phyloP scores from a whole-genome alignment of 1,284 basidiomycete genomes.

The Meira miltonrushii region DNA sequence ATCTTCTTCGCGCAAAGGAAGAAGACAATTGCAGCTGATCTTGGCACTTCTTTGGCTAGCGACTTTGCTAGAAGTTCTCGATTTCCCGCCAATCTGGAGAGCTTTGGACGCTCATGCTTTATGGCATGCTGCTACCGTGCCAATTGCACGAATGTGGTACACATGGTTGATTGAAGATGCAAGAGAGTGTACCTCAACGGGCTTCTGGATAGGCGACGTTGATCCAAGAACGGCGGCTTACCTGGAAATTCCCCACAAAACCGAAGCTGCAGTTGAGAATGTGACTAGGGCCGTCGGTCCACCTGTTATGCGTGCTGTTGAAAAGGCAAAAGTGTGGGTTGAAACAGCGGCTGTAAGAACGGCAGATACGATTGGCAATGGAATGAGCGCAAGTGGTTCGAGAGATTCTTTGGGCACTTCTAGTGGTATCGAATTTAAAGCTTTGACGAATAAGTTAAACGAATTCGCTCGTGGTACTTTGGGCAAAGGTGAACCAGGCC shows the following conservation, averaged over 20 bases:
- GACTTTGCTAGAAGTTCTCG: slow-evolving; percentile 79
- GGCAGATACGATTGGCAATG: slow-evolving; percentile 17
- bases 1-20: slow-evolving; percentile 51
- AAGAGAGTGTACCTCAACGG: slow-evolving; percentile 34
- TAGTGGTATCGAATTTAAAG: slow-evolving; percentile 34
- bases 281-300: not conserved
- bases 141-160: slow-evolving; percentile 75
- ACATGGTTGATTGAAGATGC: slow-evolving; percentile 46
- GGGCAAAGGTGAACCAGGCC: not conserved
- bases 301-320: not conserved
- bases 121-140: slow-evolving; percentile 86
- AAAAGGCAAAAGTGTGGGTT: slow-evolving; percentile 9
- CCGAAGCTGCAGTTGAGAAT: slow-evolving; percentile 4
- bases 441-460: slow-evolving; percentile 31
- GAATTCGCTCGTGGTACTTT: slow-evolving; percentile 22
- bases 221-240: not conserved
- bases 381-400: slow-evolving; percentile 23
- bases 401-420: slow-evolving; percentile 22
- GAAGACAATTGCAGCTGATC: slow-evolving; percentile 56
- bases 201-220: slow-evolving; percentile 36
- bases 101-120: slow-evolving; percentile 86
- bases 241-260: not conserved
- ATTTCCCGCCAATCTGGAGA: slow-evolving; percentile 72
- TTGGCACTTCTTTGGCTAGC: slow-evolving; percentile 66
- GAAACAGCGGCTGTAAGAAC: not conserved